These are phyloP conservation scores for Arthrobotrys entomopaga DNA, from an alignment of 2,329 filamentous ascomycete genomes.

Conservation along the genomic window DNA sequence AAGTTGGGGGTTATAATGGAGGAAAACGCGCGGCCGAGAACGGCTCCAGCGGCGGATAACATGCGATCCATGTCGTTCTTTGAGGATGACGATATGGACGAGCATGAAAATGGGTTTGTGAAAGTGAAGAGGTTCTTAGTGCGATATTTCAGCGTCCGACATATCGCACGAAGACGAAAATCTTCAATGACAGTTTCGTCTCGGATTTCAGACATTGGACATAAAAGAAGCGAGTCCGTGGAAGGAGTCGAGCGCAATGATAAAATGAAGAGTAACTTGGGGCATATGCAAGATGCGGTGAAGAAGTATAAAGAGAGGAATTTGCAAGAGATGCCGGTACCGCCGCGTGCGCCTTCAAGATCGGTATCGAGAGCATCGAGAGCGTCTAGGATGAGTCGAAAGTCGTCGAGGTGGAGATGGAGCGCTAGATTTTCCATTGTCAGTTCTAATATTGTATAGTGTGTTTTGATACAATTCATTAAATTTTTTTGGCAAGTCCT, in stretches of 20 bases:
- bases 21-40: constrained; percentile 26
- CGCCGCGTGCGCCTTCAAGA: constrained; percentile 26
- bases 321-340: constrained; percentile 28
- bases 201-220: neutral
- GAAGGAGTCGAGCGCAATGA: constrained; percentile 1
- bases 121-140: constrained; percentile 27
- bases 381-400: constrained; percentile 15
- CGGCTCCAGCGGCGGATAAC: constrained; percentile 25
- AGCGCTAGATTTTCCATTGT: constrained; percentile 28
- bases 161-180: neutral
- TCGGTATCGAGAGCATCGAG: constrained; percentile 1
- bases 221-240: neutral
- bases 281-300: constrained; percentile 14
- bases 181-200: neutral
- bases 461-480: no score
- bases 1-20: constrained; percentile 33
- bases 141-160: constrained; percentile 21
- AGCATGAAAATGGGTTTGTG: neutral
- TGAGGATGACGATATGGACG: constrained; percentile 37
- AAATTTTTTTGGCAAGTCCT: no score
- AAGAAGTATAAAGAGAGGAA: constrained; percentile 23
- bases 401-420: constrained; percentile 22
- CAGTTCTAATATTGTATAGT: constrained; percentile 6
- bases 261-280: constrained; percentile 18
- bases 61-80: constrained; percentile 38